These are phyloP conservation scores for Herpotrichia juniperi DNA, from an alignment of 2,329 filamentous ascomycete species.

Conservation along the genomic window DNA sequence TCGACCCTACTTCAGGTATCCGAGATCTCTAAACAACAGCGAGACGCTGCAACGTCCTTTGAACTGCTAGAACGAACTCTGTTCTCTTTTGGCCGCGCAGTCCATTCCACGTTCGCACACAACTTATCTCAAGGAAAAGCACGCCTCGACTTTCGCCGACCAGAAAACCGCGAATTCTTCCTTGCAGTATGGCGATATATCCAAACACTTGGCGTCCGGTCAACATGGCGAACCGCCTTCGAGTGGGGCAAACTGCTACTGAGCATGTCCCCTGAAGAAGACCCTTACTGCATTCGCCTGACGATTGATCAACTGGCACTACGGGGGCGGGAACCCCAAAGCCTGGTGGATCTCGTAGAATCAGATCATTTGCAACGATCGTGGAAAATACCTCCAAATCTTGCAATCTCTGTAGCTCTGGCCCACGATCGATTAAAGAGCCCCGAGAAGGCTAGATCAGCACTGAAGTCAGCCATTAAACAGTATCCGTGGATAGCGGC, in stretches of 20 bases:
- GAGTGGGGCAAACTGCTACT: constrained; percentile 92
- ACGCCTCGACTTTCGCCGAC: constrained; percentile 77
- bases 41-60: constrained; percentile 82
- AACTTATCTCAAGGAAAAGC: constrained; percentile 79
- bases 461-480: constrained; percentile 72
- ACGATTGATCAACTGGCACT: constrained; percentile 84
- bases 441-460: constrained; percentile 65
- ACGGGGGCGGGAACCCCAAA: constrained; percentile 76
- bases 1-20: constrained; percentile 93
- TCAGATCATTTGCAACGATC: constrained; percentile 54
- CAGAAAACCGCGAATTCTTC: constrained; percentile 93
- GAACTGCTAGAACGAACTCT: constrained; percentile 90
- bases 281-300: constrained; percentile 83
- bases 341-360: constrained; percentile 73
- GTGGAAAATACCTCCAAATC: constrained; percentile 67
- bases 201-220: constrained; percentile 81
- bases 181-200: constrained; percentile 90
- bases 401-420: constrained; percentile 76
- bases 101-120: constrained; percentile 80
- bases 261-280: constrained; percentile 71
- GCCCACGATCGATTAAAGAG: constrained; percentile 77
- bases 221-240: constrained; percentile 90
- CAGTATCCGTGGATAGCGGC: constrained; percentile 84
- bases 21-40: constrained; percentile 88
- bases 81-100: constrained; percentile 89